phyloP scores from a whole-genome alignment of 1,284 basidiomycete genomes.

The Marasmius sp. region DNA sequence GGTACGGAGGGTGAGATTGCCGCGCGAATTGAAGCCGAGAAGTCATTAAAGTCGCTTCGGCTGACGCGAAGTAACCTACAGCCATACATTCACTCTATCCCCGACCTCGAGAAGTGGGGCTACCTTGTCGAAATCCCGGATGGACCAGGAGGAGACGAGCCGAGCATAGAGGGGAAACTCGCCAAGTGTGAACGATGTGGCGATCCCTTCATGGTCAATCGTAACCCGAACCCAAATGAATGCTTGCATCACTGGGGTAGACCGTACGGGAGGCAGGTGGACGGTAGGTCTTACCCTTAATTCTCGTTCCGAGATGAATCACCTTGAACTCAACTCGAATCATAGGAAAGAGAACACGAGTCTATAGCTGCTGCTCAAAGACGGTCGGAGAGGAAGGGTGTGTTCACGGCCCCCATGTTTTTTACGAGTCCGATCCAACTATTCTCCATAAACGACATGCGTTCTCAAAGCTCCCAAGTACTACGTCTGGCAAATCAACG shows the following conservation, averaged over 20 bases:
- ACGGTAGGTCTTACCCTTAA: constrained; percentile 45
- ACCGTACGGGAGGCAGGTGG: constrained; percentile 52
- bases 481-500: constrained; percentile 31
- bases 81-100: constrained; percentile 55
- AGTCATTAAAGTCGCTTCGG: constrained; percentile 55
- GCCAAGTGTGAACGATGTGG: constrained; percentile 80
- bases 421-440: constrained; percentile 71
- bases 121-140: constrained; percentile 73
- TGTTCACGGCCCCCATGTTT: constrained; percentile 70
- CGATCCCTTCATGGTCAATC: constrained; percentile 66
- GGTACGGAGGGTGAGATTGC: constrained; percentile 76
- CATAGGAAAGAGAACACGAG: constrained; percentile 63
- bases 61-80: constrained; percentile 58
- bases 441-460: constrained; percentile 73
- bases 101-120: constrained; percentile 64
- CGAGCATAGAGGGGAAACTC: constrained; percentile 65
- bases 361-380: constrained; percentile 70
- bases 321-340: constrained; percentile 21
- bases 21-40: constrained; percentile 57
- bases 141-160: constrained; percentile 58
- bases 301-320: constrained; percentile 7
- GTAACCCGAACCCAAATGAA: constrained; percentile 54
- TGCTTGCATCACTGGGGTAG: constrained; percentile 87
- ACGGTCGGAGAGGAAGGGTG: constrained; percentile 62
- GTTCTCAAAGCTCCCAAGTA: constrained; percentile 56